A percentile compares a stretch with the other conserved stretches of the same genome.
phyloP scores from a whole-genome alignment of 768 basidiomycete genomes.

The Obba rivulosa region DNA sequence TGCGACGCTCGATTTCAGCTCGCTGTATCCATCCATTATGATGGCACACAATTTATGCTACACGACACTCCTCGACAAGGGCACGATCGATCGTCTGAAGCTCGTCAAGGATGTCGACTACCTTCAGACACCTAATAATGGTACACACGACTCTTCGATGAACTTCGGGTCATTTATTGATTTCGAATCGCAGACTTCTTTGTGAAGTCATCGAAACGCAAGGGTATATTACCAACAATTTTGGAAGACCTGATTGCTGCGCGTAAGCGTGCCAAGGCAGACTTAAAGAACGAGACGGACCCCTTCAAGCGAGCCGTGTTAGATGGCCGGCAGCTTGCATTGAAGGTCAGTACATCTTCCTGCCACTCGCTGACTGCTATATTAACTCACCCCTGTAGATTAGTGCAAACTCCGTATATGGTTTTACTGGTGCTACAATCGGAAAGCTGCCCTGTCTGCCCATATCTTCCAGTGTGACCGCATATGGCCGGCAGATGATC shows the following conservation, averaged over 20 bases:
- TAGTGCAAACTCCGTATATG: slow-evolving; percentile 98
- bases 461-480: slow-evolving; percentile 92
- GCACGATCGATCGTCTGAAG: slow-evolving; percentile 68
- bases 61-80: slow-evolving; percentile 86
- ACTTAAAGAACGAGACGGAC: slow-evolving; percentile 94
- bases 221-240: slow-evolving; percentile 87
- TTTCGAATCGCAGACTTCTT: slow-evolving; percentile 82
- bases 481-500: slow-evolving; percentile 99
- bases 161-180: no score
- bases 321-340: slow-evolving; percentile 93
- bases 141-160: slow-evolving; percentile 33
- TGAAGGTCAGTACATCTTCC: slow-evolving; percentile 51
- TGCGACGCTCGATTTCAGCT: slow-evolving; percentile 97
- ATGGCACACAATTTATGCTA: slow-evolving; percentile 99
- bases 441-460: slow-evolving; percentile 94
- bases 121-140: slow-evolving; percentile 92
- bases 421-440: slow-evolving; percentile 96
- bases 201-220: slow-evolving; percentile 62
- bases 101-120: slow-evolving; percentile 87
- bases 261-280: slow-evolving; percentile 91
- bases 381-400: slow-evolving; percentile 46
- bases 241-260: slow-evolving; percentile 91
- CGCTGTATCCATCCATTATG: slow-evolving; percentile 99
- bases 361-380: background rate
- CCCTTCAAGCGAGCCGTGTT: slow-evolving; percentile 96